Percentiles rank a stretch among this genome's conserved stretches.
Evolutionary conservation across 2,329 filamentous ascomycete genomes (phyloP).

Genomic region (Pezicula radicicola): DNA sequence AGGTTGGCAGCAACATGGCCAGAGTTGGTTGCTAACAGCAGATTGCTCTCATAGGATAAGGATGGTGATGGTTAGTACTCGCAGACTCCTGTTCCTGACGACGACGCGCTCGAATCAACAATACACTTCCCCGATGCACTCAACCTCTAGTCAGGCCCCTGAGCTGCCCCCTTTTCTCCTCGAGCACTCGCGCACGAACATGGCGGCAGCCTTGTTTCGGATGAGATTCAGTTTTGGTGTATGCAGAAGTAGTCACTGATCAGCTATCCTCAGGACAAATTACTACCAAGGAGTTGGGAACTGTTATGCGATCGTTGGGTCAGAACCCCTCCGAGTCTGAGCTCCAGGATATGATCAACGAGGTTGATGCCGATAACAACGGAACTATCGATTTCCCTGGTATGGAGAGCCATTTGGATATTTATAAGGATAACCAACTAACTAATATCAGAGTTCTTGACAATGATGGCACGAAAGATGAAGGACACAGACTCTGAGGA

Average conservation of each 20-base stretch:
- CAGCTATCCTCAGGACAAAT: conserved; percentile 65
- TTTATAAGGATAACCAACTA: conserved; percentile 22
- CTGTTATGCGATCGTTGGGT: conserved; percentile 85
- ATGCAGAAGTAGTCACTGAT: conserved; percentile 13
- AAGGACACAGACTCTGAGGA: conserved; percentile 91
- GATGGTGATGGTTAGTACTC: conserved; percentile 79
- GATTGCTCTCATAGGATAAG: conserved; percentile 62
- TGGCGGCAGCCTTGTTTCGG: too few relatives aligned
- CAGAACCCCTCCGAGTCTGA: conserved; percentile 90
- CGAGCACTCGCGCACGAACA: not conserved
- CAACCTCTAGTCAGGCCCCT: not conserved
- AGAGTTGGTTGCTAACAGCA: conserved; percentile 23
- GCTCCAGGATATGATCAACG: conserved; percentile 92
- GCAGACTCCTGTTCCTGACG: not conserved
- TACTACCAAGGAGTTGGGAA: conserved; percentile 86
- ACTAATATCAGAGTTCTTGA: conserved; percentile 69
- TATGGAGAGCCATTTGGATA: conserved; percentile 39
- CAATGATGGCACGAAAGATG: conserved; percentile 95
- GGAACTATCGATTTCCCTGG: conserved; percentile 90
- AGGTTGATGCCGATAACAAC: conserved; percentile 90
- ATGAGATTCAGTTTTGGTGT: too few relatives aligned
- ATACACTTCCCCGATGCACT: not conserved
- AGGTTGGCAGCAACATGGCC: conserved; percentile 18
- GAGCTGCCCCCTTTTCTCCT: not conserved
- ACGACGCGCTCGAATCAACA: not conserved